Percentiles rank a stretch among this genome's conserved stretches.
phyloP scores from a whole-genome alignment of 768 basidiomycete genomes.

The Rhodocollybia butyracea region DNA sequence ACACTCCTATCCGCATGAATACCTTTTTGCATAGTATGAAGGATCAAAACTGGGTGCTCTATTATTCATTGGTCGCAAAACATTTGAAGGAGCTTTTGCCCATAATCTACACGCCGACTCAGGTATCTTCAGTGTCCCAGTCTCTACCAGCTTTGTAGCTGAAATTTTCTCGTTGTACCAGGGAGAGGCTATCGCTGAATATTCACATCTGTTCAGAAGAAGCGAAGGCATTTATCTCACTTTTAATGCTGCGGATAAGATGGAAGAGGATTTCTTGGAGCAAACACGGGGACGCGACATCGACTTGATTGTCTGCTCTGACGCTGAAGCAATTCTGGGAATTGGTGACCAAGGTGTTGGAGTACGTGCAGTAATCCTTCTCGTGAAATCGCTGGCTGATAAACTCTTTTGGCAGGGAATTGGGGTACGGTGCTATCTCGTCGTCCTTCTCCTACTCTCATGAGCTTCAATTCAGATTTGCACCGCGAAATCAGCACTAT shows the following conservation, averaged over 20 bases:
- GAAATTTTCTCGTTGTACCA: too few species aligned
- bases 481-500: conserved; percentile 75
- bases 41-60: conserved; percentile 80
- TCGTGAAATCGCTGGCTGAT: conserved; percentile 14
- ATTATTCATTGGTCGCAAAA: conserved; percentile 60
- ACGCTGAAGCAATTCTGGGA: conserved; percentile 84
- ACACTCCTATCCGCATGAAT: too few species aligned
- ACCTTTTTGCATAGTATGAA: conserved; percentile 73
- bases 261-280: conserved; percentile 77
- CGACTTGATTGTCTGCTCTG: conserved; percentile 80
- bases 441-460: not conserved
- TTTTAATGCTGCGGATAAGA: conserved; percentile 54
- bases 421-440: conserved; percentile 36
- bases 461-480: conserved; percentile 58
- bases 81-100: conserved; percentile 62
- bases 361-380: conserved; percentile 34
- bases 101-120: conserved; percentile 82
- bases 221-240: conserved; percentile 76
- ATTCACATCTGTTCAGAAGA: conserved; percentile 80
- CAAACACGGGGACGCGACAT: conserved; percentile 58
- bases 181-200: conserved; percentile 80
- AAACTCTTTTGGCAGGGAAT: conserved; percentile 36
- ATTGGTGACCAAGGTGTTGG: conserved; percentile 76
- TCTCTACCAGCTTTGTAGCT: too few species aligned
- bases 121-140: too few species aligned